Base-by-base conservation (phyloP, 495 filamentous ascomycete genomes). In the Aspergillus kassunensis region DNA sequence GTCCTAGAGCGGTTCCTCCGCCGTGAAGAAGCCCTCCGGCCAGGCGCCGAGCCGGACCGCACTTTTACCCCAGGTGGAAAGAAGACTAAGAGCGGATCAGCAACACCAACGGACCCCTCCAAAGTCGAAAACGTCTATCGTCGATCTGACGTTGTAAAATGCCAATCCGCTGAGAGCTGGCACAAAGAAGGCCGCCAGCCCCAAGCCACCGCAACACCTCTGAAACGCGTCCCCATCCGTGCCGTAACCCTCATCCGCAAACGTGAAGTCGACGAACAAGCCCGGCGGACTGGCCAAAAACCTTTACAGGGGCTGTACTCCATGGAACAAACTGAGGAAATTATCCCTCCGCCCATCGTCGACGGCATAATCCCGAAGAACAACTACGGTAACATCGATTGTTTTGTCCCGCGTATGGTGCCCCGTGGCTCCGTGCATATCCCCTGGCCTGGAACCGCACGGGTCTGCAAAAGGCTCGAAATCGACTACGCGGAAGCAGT, bases 401-500 rank as follows among this genome's bases (percentile, higher is more conserved):
- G 96, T 55, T 99, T 91, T 62, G 91, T 87, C 3, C 85, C 89
- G 39, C 89, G 85, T 48, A 97, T 99, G 92, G 85, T 96, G 15
- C 93, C 93, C 2, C 59, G 73, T 36, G 93, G 84, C 1, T 91
- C 92, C 6, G 78, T 87, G 10, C 93, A 99, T 66, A 75, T 99
- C 16, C 88, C 87, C 0, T 81, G 84, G 39, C 80, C 85, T 31
- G 88, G 90, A 4, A 86, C 85, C 0, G 84, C 82, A 34, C 82
- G 80, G 44, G 73, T 97, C 9, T 96, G 91, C 56, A 91, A 88
- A 59, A 82, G 85, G 49, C 76, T 99, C 2, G 83, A 80, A 13
- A 85, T 99, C 33, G 88, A 95, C 57, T 95, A 85, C 64, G 95
- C 95, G 0, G 93, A 99, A 61, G 93, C 95, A 16, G 92, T 96